Base-by-base conservation (phyloP, 441 rosid genomes). In the Capsella rubella region DNA sequence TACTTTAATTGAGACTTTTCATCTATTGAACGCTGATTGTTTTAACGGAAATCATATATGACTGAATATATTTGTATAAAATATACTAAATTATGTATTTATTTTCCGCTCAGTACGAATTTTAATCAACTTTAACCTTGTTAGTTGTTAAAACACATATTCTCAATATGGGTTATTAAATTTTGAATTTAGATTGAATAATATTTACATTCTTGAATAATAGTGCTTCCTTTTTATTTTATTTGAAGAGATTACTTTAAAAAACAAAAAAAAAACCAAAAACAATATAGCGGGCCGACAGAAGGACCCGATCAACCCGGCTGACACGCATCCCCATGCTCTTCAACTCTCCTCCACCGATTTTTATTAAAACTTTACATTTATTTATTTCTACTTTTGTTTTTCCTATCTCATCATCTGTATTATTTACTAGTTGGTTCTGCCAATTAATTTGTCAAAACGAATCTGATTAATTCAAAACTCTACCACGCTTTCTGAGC, bases 301-400 rank as follows among this genome's bases (percentile, higher is more conserved):
- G 64, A 61, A 40, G 37, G 72, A 51, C 72, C 72, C 72, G 28
- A 63, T 73, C 13, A 45, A 46, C 46, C 77, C 84, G 83, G 84
- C 83, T 80, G 86, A 84, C 86, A 87, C 87, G 79, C 61, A 76
- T 82, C 54, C 78, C 84, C 54, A 79, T 69, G 73, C 55, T 53
- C 42, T 46, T 58, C 53, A 45, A 53, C 47, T 47, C 65, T 47
- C 45, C 79, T 45, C 60, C 70, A 28, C 64, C 34, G 37, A 6
- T 76, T 67, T 11, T 6, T 25, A 16, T 9, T 18, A 21, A 21
- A 21, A 21, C 25, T 6, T 35, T 39, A 7, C 45, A 39, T 64
- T 69, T 21, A 18, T 58, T 58, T 37, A 18, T 61, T 67, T n/a
- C 11, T 32, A 25, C 14, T 56, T n/a, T 37, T 16, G 12, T 25